Conservation (phyloP, 805 yeast genomes). For the Saturnispora ahearnii region DNA sequence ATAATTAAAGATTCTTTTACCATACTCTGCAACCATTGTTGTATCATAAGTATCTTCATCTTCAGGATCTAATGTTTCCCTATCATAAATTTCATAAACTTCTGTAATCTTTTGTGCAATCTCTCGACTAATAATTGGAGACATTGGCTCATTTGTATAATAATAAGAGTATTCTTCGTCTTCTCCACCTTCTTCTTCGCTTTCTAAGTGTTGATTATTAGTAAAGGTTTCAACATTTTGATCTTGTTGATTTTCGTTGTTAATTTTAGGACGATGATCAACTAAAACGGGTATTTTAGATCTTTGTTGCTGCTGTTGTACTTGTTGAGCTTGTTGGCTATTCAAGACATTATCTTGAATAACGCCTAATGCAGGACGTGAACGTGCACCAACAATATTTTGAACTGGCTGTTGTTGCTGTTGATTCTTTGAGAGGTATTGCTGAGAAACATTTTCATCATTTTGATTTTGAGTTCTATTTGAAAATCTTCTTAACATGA, state of each 20-base stretch:
- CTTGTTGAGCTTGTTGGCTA: constrained; percentile 7
- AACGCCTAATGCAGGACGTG: constrained; percentile 24
- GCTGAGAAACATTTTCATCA: constrained; percentile 20
- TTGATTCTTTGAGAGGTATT: background rate
- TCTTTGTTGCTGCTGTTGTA: constrained; percentile 7
- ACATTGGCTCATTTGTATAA: constrained; percentile 39
- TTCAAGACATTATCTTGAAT: constrained; percentile 23
- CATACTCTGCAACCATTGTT: constrained; percentile 91
- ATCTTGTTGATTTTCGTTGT: background rate
- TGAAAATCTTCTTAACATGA: constrained; percentile 15
- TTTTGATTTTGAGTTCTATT: constrained; percentile 15
- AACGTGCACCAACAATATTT: background rate
- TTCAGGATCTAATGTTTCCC: constrained; percentile 49
- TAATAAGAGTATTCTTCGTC: constrained; percentile 20
- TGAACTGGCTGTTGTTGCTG: background rate
- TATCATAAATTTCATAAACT: constrained; percentile 44
- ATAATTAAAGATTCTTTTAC: constrained; percentile 74
- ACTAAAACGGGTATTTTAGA: constrained; percentile 15
- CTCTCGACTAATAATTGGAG: constrained; percentile 43
- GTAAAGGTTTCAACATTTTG: background rate
- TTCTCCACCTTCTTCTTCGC: constrained; percentile 10
- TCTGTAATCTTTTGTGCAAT: constrained; percentile 42
- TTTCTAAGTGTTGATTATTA: background rate
- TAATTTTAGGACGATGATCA: constrained; percentile 5
- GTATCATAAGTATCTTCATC: constrained; percentile 82